Conservation (phyloP, 345 rosid species). For the Populus deltoides region DNA sequence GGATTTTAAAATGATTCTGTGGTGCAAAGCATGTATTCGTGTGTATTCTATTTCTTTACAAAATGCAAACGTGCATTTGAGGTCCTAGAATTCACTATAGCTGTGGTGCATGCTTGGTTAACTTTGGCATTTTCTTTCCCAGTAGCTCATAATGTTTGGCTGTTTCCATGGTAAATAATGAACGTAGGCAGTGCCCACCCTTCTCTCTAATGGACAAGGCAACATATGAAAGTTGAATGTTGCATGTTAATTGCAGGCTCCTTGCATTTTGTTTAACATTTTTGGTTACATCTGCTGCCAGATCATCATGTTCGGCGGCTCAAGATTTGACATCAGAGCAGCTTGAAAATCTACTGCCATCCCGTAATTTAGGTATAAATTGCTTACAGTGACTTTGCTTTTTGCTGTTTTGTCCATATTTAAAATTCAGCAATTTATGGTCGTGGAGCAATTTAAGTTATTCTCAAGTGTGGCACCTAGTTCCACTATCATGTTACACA, state of each 20-base stretch:
- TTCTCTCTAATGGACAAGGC: neutral
- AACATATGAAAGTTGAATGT: neutral
- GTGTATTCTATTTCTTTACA: neutral
- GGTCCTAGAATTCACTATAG: neutral
- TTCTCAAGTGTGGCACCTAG: neutral
- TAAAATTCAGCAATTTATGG: too few relatives aligned
- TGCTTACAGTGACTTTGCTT: conserved; percentile 7
- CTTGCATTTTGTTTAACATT: neutral
- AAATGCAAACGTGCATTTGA: neutral
- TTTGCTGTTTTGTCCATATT: neutral
- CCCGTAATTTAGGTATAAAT: conserved; percentile 46
- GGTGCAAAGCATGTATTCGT: too few relatives aligned
- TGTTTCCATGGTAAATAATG: neutral
- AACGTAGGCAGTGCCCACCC: neutral
- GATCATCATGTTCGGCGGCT: conserved; percentile 58
- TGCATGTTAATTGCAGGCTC: neutral
- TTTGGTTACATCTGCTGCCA: conserved; percentile 25
- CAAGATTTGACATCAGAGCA: conserved; percentile 53
- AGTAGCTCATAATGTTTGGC: too few relatives aligned
- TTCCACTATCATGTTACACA: neutral
- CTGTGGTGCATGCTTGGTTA: too few relatives aligned
- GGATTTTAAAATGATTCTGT: too few relatives aligned
- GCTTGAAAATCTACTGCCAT: conserved; percentile 54
- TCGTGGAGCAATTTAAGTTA: neutral
- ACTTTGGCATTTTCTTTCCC: too few relatives aligned